Base-by-base conservation (phyloP, 495 filamentous ascomycete species). In the Hypoxylon perforatum region DNA sequence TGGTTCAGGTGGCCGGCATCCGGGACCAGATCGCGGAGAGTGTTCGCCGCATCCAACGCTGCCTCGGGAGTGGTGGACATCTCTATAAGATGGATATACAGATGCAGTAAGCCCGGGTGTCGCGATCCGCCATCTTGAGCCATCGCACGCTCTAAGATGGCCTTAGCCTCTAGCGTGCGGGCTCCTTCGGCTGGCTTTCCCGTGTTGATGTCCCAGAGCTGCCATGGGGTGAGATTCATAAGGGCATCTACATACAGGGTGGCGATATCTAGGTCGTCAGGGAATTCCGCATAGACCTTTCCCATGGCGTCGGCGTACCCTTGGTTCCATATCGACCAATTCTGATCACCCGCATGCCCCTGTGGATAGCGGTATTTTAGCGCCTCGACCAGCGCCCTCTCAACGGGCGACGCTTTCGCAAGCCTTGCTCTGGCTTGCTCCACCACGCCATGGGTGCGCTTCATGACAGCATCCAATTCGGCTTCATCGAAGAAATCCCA, bases 31-130 rank as follows among this genome's bases (percentile, higher is more conserved):
- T 81, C 82, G 1, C 88, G 85, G 2, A 92, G 81, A 41, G 80
- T 77, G 55, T 90, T 84, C 0, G 88, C 87, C 5, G 79, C 78
- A 1, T 74, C 73, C 2, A 91, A 72, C 0, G 85, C 89, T 4
- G 63, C 70, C 55, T 90, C 89, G 0, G 89, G 89, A 1, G 80
- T 80, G 0, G 72, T 62, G 2, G 88, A 91, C 88, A 91, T 91
- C 69, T 92, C 89, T 85, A 90, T 89, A 12, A 90, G 78, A 67
- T 92, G 90, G 54, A 91, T 90, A 61, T 91, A 91, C 1, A 90
- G 73, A 69, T 92, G 89, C 19, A 92, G 69, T 2, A 92, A 73
- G 1, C 88, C 89, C 0, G 89, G 87, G 59, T 91, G 86, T 9
- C 61, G 47, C 2, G 76, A 67, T n/a, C 77, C 77, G 4, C 76